Percentiles rank a stretch among this genome's conserved stretches.
These are phyloP conservation scores for Eurotiales sp. DNA, from an alignment of 2,329 filamentous ascomycete species.

Conservation along the genomic window DNA sequence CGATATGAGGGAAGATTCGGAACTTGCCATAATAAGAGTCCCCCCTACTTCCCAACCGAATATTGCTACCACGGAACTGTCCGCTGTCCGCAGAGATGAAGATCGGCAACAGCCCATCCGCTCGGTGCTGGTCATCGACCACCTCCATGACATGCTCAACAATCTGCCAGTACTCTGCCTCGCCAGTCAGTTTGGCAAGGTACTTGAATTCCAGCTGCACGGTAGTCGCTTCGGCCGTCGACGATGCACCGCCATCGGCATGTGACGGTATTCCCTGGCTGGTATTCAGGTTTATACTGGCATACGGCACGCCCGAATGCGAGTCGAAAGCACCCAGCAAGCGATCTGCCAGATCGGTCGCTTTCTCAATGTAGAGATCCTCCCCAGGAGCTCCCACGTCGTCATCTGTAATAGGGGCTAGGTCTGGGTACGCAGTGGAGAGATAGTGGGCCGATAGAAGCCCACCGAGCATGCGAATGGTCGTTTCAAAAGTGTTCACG, in stretches of 20 bases:
- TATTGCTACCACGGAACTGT: constrained; percentile 75
- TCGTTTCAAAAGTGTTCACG: constrained; percentile 29
- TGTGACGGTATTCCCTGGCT: constrained; percentile 75
- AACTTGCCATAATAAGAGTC: constrained; percentile 81
- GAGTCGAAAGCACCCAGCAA: constrained; percentile 86
- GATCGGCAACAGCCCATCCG: constrained; percentile 86
- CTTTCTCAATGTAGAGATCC: constrained; percentile 93
- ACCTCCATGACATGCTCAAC: constrained; percentile 89
- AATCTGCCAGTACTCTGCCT: constrained; percentile 86
- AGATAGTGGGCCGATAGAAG: constrained; percentile 62
- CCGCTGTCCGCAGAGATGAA: constrained; percentile 79
- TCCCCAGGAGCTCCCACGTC: constrained; percentile 71
- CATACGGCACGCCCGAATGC: constrained; percentile 78
- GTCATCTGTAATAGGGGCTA: constrained; percentile 70
- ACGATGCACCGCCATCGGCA: constrained; percentile 79
- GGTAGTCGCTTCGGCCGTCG: constrained; percentile 88
- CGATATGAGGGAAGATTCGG: not conserved
- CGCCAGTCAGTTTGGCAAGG: constrained; percentile 87
- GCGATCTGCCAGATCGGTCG: constrained; percentile 84
- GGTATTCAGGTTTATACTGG: constrained; percentile 82
- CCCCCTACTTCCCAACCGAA: constrained; percentile 86
- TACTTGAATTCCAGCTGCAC: constrained; percentile 98
- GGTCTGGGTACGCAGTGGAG: constrained; percentile 74
- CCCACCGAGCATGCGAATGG: constrained; percentile 27
- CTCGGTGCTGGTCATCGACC: constrained; percentile 73